Base-by-base conservation (phyloP, 768 basidiomycete genomes). In the Cyclocybe aegerita region DNA sequence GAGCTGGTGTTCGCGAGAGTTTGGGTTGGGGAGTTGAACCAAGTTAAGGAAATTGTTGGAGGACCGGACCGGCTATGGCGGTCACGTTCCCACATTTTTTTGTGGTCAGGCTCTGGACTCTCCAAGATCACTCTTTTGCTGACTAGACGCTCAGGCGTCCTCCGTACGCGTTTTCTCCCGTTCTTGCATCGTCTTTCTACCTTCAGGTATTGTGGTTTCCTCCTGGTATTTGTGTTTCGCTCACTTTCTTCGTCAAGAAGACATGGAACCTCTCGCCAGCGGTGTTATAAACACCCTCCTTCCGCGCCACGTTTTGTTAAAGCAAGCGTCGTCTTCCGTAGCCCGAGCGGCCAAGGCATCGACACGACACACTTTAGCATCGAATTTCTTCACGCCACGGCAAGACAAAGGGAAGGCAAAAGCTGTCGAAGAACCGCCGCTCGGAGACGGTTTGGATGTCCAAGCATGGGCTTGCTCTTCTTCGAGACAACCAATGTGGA, bases 241-340 rank as follows among this genome's bases (percentile, higher is more conserved):
- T 39, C 14, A 39, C 11, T 8, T 8, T 14, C 6, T 7, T 17
- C 7, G 14, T 14, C 7, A 48, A 11, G 23, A 17, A 31, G 32
- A 8, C 15, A 74, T 85, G 60, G 82, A 86, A 73, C 80, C 82
- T 61, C 69, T 86, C 57, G 76, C 78, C 50, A 73, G 78, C 39
- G 75, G 76, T 65, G 69, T 83, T 56, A 65, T 79, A 66, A 75
- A 73, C 65, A 70, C 77, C 43, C 58, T 82, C 54, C 69, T 77
- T 48, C 69, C 70, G 30, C 64, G 65, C 44, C 69, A 67, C 58
- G 63, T 66, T 40, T 55, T 61, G 33, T 50, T 58, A 39, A 55
- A 58, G 23, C 38, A 50, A 23, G 36, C 51, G 4, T 52, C 55
- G 44, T 35, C 43, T 15, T 33, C 57, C 3, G 36, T 58, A 35